phyloP scores from a whole-genome alignment of 129 eudicot genomes.

The Deinandra increscens region DNA sequence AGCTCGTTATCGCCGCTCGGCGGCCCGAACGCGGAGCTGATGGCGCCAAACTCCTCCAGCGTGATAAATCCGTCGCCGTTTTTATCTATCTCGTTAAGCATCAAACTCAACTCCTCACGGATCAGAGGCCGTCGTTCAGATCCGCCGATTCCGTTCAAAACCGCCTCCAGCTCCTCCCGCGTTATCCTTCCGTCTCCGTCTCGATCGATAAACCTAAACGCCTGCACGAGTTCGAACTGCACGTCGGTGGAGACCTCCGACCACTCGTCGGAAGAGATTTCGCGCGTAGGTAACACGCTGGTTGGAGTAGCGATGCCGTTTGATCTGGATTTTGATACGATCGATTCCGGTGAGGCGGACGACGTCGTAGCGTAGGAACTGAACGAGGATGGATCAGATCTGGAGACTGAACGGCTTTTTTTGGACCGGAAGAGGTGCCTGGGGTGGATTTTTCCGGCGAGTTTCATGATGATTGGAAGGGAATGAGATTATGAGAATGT shows the following conservation, averaged over 20 bases:
- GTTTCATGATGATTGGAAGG: slow-evolving; percentile 32
- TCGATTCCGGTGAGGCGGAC: slow-evolving; percentile 36
- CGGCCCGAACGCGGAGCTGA: slow-evolving; percentile 57
- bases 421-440: slow-evolving; percentile 41
- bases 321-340: background rate
- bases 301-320: slow-evolving; percentile 49
- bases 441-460: slow-evolving; percentile 38
- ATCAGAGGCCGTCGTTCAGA: slow-evolving; percentile 36
- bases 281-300: slow-evolving; percentile 40
- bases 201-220: slow-evolving; percentile 59
- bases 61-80: slow-evolving; percentile 74
- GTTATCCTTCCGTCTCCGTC: slow-evolving; percentile 67
- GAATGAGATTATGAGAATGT: background rate
- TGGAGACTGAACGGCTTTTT: slow-evolving; percentile 42
- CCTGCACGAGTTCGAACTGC: slow-evolving; percentile 45
- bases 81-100: slow-evolving; percentile 59
- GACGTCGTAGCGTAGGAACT: slow-evolving; percentile 40
- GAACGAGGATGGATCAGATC: slow-evolving; percentile 55
- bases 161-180: slow-evolving; percentile 38
- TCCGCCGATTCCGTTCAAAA: slow-evolving; percentile 48
- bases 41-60: slow-evolving; percentile 58
- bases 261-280: slow-evolving; percentile 39
- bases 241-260: slow-evolving; percentile 35
- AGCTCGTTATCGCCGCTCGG: slow-evolving; percentile 54
- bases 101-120: slow-evolving; percentile 45